A percentile compares a stretch with the other conserved stretches of the same genome.
Evolutionary conservation across 1,139 yeast genomes (phyloP).

Genomic region (Geotrichum phurueaensis): DNA sequence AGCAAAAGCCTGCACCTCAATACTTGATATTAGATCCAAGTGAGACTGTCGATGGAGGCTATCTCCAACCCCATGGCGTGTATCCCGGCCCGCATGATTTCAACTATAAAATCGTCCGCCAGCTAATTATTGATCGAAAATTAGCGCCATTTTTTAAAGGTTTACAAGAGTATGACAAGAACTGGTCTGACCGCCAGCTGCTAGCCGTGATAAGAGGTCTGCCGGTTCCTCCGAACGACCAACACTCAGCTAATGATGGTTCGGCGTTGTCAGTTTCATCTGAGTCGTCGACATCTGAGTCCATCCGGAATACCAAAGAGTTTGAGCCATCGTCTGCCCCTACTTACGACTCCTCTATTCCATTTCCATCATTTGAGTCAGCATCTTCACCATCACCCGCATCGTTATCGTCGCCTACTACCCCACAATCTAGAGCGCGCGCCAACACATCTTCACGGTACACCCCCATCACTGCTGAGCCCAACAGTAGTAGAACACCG

Average conservation of each 20-base stretch:
- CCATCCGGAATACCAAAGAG: background rate
- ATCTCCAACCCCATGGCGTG: slow-evolving; percentile 77
- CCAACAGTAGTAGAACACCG: slow-evolving; percentile 17
- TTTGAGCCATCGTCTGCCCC: slow-evolving; percentile 10
- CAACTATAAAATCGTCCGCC: slow-evolving; percentile 63
- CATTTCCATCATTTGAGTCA: slow-evolving; percentile 8
- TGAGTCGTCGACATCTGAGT: background rate
- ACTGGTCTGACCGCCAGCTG: slow-evolving; percentile 70
- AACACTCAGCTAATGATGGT: slow-evolving; percentile 2
- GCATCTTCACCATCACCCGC: background rate
- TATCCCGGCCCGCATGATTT: slow-evolving; percentile 73
- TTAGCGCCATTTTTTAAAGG: slow-evolving; percentile 92
- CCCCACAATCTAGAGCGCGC: slow-evolving; percentile 16
- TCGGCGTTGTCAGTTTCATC: background rate
- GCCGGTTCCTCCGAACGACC: slow-evolving; percentile 24
- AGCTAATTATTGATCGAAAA: slow-evolving; percentile 56
- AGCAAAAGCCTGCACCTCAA: slow-evolving; percentile 1
- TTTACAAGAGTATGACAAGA: slow-evolving; percentile 68
- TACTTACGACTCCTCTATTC: slow-evolving; percentile 8
- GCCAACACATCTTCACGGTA: slow-evolving; percentile 15
- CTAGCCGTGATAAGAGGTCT: slow-evolving; percentile 45
- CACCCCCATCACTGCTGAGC: slow-evolving; percentile 10
- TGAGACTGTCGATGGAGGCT: slow-evolving; percentile 44
- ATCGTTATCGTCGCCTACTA: slow-evolving; percentile 8
- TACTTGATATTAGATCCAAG: slow-evolving; percentile 34